These are phyloP conservation scores for Pezicula radicicola DNA, from an alignment of 2,329 filamentous ascomycete genomes.

Conservation along the genomic window DNA sequence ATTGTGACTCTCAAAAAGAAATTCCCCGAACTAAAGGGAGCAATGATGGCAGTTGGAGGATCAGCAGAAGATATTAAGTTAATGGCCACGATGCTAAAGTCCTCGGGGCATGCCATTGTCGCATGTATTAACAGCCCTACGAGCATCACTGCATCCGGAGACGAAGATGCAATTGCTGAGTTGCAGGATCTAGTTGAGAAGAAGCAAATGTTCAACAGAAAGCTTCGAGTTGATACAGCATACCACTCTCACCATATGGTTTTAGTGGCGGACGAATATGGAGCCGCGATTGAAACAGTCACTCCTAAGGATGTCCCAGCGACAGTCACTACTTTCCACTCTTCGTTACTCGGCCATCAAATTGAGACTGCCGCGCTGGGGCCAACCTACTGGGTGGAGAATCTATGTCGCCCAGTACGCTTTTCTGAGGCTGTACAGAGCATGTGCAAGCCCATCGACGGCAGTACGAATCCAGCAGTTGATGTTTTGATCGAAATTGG, in stretches of 20 bases:
- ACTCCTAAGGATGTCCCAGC: neutral
- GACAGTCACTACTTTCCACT: constrained; percentile 14
- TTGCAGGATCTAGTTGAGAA: constrained; percentile 22
- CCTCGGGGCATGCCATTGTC: constrained; percentile 25
- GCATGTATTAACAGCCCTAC: constrained; percentile 31
- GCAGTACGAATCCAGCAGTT: constrained; percentile 2
- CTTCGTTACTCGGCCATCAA: constrained; percentile 19
- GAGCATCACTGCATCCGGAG: constrained; percentile 28
- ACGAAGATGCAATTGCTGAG: constrained; percentile 21
- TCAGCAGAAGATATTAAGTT: constrained; percentile 25
- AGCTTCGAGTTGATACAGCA: constrained; percentile 26
- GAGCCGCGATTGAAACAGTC: constrained; percentile 10
- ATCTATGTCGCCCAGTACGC: constrained; percentile 42
- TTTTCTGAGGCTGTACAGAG: constrained; percentile 38
- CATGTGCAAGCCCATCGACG: constrained; percentile 14
- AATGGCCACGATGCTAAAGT: constrained; percentile 27
- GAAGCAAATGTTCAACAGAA: constrained; percentile 24
- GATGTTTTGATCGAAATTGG: constrained; percentile 29
- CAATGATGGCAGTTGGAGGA: constrained; percentile 52
- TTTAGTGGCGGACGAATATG: constrained; percentile 22
- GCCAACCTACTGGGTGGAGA: constrained; percentile 42
- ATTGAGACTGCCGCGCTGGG: constrained; percentile 24
- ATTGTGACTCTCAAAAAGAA: constrained; percentile 24
- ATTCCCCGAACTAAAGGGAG: constrained; percentile 31
- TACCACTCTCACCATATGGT: constrained; percentile 33